Conservation (phyloP, 2,329 filamentous ascomycete genomes). For the Botrytis medusae region DNA sequence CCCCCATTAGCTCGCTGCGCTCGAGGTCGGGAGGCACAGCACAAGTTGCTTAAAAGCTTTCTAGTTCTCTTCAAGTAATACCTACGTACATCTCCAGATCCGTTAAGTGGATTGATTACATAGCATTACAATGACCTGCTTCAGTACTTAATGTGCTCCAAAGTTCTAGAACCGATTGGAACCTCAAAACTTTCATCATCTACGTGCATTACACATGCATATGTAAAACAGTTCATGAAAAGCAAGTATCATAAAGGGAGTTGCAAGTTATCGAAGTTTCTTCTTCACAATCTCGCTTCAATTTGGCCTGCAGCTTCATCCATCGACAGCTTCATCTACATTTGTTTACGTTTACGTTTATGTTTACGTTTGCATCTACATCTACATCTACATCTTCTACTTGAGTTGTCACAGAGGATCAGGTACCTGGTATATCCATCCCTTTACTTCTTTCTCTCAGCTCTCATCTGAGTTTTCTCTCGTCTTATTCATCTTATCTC, state of each 20-base stretch:
- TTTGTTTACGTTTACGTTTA: too few species aligned
- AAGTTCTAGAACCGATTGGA: constrained; percentile 1
- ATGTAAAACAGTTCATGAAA: background rate
- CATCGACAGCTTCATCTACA: too few species aligned
- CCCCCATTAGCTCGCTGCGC: background rate
- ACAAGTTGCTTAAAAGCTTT: background rate
- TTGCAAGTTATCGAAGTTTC: background rate
- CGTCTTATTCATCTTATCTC: background rate
- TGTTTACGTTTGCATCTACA: too few species aligned
- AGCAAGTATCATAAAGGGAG: background rate
- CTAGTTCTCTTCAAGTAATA: background rate
- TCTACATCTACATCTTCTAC: background rate
- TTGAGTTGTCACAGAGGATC: background rate
- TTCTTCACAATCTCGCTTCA: background rate
- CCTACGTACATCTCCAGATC: background rate
- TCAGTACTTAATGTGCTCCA: background rate
- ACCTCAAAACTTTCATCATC: background rate
- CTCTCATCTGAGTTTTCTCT: background rate
- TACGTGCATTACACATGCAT: background rate
- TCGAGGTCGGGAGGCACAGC: background rate
- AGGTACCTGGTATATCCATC: background rate
- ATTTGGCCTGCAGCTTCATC: background rate
- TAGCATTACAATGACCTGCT: background rate
- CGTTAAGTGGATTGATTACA: constrained; percentile 1
- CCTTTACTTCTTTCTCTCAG: background rate